Conservation (phyloP, 306 rosid genomes). For the Acacia crassicarpa region DNA sequence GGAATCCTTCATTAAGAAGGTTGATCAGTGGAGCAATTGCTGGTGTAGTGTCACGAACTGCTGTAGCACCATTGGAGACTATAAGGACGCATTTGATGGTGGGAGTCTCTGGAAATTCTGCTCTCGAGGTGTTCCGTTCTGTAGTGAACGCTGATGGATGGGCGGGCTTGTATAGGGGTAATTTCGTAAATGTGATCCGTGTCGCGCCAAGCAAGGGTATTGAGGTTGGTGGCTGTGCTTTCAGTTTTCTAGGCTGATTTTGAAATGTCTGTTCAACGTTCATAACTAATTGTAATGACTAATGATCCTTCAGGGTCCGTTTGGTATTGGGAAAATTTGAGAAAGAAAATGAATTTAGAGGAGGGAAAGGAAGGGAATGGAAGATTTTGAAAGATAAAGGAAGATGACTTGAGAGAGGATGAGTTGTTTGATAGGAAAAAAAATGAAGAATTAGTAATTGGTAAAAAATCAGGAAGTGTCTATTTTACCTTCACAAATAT, state of each 20-base stretch:
- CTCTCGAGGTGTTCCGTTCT: slow-evolving; percentile 41
- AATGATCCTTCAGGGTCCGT: no score
- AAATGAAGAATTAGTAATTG: no score
- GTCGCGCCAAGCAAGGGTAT: slow-evolving; percentile 59
- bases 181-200: slow-evolving; percentile 52
- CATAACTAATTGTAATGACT: not conserved
- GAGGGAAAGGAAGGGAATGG: no score
- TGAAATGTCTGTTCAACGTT: not conserved
- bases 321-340: no score
- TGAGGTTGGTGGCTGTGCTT: slow-evolving; percentile 30
- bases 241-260: not conserved
- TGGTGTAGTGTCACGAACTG: slow-evolving; percentile 55
- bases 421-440: no score
- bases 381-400: no score
- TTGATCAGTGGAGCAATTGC: slow-evolving; percentile 75
- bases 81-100: slow-evolving; percentile 54
- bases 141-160: slow-evolving; percentile 52
- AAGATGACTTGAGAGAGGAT: no score
- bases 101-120: slow-evolving; percentile 46
- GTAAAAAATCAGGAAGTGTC: no score
- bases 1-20: slow-evolving; percentile 51
- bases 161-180: slow-evolving; percentile 53
- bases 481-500: no score
- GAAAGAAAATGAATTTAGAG: no score
- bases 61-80: slow-evolving; percentile 61